phyloP scores from a whole-genome alignment of 2,329 filamentous ascomycete genomes.

The Hypocreales sp. region DNA sequence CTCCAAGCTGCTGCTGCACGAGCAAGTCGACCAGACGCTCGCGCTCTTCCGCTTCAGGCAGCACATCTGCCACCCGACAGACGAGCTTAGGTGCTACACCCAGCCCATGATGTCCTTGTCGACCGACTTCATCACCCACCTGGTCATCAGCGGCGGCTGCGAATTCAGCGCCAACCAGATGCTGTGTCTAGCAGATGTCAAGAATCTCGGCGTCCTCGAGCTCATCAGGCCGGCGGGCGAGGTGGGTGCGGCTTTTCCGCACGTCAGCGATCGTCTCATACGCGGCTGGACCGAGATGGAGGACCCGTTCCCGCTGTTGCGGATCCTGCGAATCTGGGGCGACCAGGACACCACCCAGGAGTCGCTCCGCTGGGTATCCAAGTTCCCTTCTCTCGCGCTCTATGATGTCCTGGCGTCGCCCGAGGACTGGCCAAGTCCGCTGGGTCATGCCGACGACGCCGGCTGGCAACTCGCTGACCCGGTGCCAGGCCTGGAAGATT shows the following conservation, averaged over 20 bases:
- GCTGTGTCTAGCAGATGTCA: slow-evolving; percentile 22
- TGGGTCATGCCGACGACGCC: slow-evolving; percentile 9
- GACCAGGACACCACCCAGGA: slow-evolving; percentile 20
- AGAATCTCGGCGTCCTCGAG: slow-evolving; percentile 31
- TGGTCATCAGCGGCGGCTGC: slow-evolving; percentile 22
- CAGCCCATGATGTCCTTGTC: slow-evolving; percentile 19
- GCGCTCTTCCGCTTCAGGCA: slow-evolving; percentile 22
- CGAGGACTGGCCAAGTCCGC: slow-evolving; percentile 18
- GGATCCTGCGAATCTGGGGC: slow-evolving; percentile 30
- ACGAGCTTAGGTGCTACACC: slow-evolving; percentile 19
- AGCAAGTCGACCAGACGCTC: slow-evolving; percentile 17
- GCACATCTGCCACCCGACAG: slow-evolving; percentile 20
- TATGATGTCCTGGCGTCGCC: slow-evolving; percentile 24
- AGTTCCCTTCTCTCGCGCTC: slow-evolving; percentile 27
- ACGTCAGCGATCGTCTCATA: slow-evolving; percentile 28
- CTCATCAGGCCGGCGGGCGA: slow-evolving; percentile 23
- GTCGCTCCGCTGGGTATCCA: slow-evolving; percentile 23
- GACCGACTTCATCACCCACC: slow-evolving; percentile 23
- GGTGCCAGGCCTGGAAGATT: slow-evolving; percentile 12
- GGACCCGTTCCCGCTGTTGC: slow-evolving; percentile 28
- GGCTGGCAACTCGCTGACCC: slow-evolving; percentile 19
- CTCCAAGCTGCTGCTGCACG: slow-evolving; percentile 16
- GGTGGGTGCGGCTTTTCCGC: slow-evolving; percentile 14
- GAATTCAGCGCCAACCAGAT: slow-evolving; percentile 22
- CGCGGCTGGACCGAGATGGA: slow-evolving; percentile 26